phyloP scores from a whole-genome alignment of 169 alveolate species.

The Eimeria necatrix region DNA sequence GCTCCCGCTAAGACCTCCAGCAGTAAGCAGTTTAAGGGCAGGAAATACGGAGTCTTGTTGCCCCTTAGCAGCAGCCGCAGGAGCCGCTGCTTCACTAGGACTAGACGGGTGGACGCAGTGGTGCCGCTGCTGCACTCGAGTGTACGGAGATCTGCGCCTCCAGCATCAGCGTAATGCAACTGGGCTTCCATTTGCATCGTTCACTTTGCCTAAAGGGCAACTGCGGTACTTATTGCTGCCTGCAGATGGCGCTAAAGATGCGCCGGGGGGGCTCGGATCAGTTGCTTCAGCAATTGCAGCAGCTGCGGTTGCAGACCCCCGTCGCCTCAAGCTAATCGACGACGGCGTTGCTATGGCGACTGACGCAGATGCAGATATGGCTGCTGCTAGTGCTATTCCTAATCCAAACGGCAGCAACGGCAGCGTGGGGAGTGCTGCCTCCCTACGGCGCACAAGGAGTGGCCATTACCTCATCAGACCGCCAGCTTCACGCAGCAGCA shows the following conservation, averaged over 20 bases:
- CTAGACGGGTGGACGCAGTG: constrained; percentile 58
- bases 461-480: constrained; percentile 63
- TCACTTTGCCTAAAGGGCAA: constrained; percentile 54
- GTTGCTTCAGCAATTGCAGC: constrained; percentile 74
- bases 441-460: constrained; percentile 62
- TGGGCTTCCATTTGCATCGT: constrained; percentile 34
- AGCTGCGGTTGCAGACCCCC: constrained; percentile 62
- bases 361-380: constrained; percentile 48
- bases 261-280: constrained; percentile 66
- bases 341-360: constrained; percentile 20
- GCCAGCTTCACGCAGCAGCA: constrained; percentile 36
- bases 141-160: constrained; percentile 67
- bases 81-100: constrained; percentile 67
- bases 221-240: constrained; percentile 68
- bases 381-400: not conserved
- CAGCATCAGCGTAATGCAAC: constrained; percentile 68
- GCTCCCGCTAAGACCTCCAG: constrained; percentile 68
- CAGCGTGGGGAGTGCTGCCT: not conserved
- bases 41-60: constrained; percentile 68
- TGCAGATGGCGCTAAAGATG: constrained; percentile 45
- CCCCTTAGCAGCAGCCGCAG: constrained; percentile 71
- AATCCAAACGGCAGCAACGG: constrained; percentile 31
- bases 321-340: constrained; percentile 16
- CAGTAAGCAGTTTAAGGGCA: constrained; percentile 32
- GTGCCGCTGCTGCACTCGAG: constrained; percentile 77